These are phyloP conservation scores for Phytophthora podocarpi DNA, from an alignment of 352 stramenopile genomes.

Conservation along the genomic window DNA sequence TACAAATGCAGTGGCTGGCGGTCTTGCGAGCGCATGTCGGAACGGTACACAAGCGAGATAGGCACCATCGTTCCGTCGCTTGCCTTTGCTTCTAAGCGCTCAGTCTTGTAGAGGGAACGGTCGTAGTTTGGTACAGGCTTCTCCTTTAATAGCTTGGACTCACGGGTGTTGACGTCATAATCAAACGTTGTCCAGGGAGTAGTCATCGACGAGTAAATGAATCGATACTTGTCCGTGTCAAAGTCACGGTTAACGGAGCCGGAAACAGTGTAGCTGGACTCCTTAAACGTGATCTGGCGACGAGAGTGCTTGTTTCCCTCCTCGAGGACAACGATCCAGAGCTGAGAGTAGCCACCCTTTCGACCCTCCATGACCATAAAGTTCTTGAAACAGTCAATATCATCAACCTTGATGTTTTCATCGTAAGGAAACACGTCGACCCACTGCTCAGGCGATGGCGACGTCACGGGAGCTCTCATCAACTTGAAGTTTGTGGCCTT, in stretches of 20 bases:
- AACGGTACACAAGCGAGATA: constrained; percentile 85
- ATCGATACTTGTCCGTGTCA: constrained; percentile 87
- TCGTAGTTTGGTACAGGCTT: constrained; percentile 94
- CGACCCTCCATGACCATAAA: constrained; percentile 88
- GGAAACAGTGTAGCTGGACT: constrained; percentile 90
- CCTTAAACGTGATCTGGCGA: constrained; percentile 85
- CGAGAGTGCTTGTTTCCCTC: constrained; percentile 49
- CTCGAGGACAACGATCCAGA: constrained; percentile 83
- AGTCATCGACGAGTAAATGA: constrained; percentile 94
- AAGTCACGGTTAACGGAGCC: constrained; percentile 86
- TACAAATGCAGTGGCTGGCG: constrained; percentile 91
- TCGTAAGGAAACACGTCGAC: constrained; percentile 89
- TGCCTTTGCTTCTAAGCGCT: constrained; percentile 89
- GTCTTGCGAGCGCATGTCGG: constrained; percentile 59
- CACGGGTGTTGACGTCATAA: constrained; percentile 71
- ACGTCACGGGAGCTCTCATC: constrained; percentile 66
- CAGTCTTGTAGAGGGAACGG: constrained; percentile 90
- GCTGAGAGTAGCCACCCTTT: constrained; percentile 84
- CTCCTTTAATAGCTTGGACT: constrained; percentile 90
- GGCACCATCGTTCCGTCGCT: constrained; percentile 87
- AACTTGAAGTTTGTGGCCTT: constrained; percentile 95
- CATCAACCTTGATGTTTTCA: constrained; percentile 81
- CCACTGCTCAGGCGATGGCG: constrained; percentile 76
- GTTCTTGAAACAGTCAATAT: constrained; percentile 88
- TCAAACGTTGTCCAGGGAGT: constrained; percentile 90